These are phyloP conservation scores for Lasiodiplodia sp. DNA, from an alignment of 2,329 filamentous ascomycete species.

Conservation along the genomic window DNA sequence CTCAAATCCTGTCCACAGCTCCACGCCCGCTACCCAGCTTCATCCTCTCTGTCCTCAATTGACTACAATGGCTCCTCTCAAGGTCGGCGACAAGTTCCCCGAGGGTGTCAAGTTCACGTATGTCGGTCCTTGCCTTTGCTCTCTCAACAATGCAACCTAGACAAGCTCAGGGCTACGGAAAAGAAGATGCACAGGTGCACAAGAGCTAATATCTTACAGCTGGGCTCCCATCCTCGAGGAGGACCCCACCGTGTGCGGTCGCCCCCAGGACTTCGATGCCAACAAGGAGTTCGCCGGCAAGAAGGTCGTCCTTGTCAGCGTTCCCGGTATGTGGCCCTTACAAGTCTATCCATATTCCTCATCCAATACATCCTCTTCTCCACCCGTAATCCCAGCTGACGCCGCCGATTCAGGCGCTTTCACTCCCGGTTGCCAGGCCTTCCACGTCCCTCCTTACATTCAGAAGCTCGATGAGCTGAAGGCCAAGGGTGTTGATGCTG, in stretches of 20 bases:
- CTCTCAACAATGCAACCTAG: neutral
- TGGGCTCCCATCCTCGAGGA: slow-evolving; percentile 82
- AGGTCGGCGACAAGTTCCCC: slow-evolving; percentile 85
- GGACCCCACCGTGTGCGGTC: slow-evolving; percentile 76
- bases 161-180: neutral
- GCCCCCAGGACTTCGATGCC: slow-evolving; percentile 79
- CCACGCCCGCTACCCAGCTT: neutral
- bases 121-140: slow-evolving; percentile 39
- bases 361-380: neutral
- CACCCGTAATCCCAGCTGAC: neutral
- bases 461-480: slow-evolving; percentile 73
- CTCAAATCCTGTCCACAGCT: neutral
- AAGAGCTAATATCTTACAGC: slow-evolving; percentile 47
- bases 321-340: slow-evolving; percentile 61
- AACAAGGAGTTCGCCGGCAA: slow-evolving; percentile 76
- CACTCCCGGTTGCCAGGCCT: slow-evolving; percentile 83
- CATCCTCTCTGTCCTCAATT: slow-evolving; percentile 7
- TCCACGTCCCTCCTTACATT: slow-evolving; percentile 83
- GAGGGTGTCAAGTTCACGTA: slow-evolving; percentile 78
- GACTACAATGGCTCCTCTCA: slow-evolving; percentile 68
- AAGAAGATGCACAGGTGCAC: neutral
- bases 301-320: slow-evolving; percentile 74
- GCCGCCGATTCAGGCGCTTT: slow-evolving; percentile 67
- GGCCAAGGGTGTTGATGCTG: slow-evolving; percentile 81
- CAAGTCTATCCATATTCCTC: neutral